These are phyloP conservation scores for Leucosporidium scottii DNA, from an alignment of 768 basidiomycete genomes.

Conservation along the genomic window DNA sequence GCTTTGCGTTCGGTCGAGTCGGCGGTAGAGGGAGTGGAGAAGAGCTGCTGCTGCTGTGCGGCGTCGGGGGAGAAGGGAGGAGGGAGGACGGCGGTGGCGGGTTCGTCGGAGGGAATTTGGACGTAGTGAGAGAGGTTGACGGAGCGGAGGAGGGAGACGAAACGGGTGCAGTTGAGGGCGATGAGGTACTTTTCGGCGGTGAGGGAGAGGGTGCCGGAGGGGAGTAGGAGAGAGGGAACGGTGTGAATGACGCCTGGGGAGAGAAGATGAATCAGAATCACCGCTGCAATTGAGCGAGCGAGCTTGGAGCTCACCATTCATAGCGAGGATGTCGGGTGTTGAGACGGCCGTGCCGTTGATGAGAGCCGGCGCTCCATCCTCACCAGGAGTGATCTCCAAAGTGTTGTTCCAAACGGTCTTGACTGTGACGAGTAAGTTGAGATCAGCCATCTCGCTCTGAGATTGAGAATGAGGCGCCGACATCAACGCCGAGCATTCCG, in stretches of 20 bases:
- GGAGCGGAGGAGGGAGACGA: conserved; percentile 80
- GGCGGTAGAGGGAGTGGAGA: conserved; percentile 45
- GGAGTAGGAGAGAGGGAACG: conserved; percentile 72
- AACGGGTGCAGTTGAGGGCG: conserved; percentile 80
- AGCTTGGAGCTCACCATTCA: conserved; percentile 53
- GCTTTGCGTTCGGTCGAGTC: conserved; percentile 37
- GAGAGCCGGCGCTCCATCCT: conserved; percentile 45
- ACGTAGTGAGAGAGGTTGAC: conserved; percentile 56
- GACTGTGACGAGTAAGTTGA: conserved; percentile 14
- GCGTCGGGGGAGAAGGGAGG: background rate
- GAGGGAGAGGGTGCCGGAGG: conserved; percentile 63
- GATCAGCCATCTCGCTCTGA: too few relatives aligned
- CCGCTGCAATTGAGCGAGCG: background rate
- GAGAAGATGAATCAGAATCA: background rate
- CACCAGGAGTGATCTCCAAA: conserved; percentile 54
- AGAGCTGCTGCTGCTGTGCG: background rate
- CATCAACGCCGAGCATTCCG: background rate
- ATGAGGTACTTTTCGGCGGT: conserved; percentile 95
- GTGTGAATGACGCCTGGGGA: conserved; percentile 70
- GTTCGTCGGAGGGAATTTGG: conserved; percentile 36
- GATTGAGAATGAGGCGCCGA: too few relatives aligned
- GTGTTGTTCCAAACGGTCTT: conserved; percentile 49
- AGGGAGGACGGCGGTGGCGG: conserved; percentile 48
- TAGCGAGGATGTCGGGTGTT: conserved; percentile 79
- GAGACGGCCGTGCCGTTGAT: conserved; percentile 49